These are phyloP conservation scores for Lichtheimia ornata DNA, from an alignment of 371 early-diverging fungal species.

Conservation along the genomic window DNA sequence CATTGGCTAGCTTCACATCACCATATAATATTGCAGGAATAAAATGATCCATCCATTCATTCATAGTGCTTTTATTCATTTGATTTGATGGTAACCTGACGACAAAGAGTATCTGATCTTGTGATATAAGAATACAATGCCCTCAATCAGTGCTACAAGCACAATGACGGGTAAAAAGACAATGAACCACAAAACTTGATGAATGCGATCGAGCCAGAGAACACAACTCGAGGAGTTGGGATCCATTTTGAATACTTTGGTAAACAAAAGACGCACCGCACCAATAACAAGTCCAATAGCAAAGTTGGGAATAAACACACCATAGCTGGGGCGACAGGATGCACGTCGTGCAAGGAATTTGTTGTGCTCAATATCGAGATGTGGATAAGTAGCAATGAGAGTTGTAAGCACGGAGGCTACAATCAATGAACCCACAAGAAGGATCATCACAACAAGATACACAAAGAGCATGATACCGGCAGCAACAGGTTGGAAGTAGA, in stretches of 20 bases:
- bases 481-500: conserved; percentile 32
- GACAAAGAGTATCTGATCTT: background rate
- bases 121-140: conserved; percentile 6
- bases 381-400: conserved; percentile 23
- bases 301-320: conserved; percentile 29
- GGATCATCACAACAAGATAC: conserved; percentile 36
- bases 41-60: background rate
- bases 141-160: conserved; percentile 20
- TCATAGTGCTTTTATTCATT: background rate
- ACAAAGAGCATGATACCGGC: conserved; percentile 34
- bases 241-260: conserved; percentile 4
- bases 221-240: conserved; percentile 8
- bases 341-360: conserved; percentile 21
- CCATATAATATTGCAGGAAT: no score
- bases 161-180: conserved; percentile 38
- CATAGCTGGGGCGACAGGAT: conserved; percentile 15
- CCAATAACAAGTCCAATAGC: conserved; percentile 34
- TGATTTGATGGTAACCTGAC: background rate
- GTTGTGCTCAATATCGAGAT: conserved; percentile 17
- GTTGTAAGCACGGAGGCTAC: conserved; percentile 43
- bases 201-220: conserved; percentile 28
- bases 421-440: conserved; percentile 31
- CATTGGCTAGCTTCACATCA: no score
- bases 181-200: conserved; percentile 42
- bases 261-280: conserved; percentile 9